phyloP scores from a whole-genome alignment of 495 filamentous ascomycete species.

The Tuber borchii region DNA sequence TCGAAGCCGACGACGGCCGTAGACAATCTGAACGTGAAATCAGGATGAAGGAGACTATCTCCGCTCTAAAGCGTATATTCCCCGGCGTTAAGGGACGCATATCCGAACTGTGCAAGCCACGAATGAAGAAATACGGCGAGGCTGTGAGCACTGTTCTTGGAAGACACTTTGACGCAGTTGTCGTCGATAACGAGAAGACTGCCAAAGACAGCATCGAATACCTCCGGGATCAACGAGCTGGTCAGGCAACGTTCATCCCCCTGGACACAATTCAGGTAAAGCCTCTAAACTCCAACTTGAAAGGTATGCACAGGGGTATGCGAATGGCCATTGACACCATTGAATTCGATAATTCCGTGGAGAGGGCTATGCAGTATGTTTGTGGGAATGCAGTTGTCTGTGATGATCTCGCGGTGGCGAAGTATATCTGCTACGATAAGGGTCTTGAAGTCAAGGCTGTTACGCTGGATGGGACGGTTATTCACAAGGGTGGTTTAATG shows the following conservation, averaged over 20 bases:
- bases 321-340: constrained; percentile 93
- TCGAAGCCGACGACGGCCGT: constrained; percentile 73
- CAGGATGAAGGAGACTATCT: constrained; percentile 68
- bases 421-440: constrained; percentile 78
- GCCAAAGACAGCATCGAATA: constrained; percentile 92
- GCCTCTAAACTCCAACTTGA: constrained; percentile 77
- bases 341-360: constrained; percentile 78
- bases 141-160: constrained; percentile 89
- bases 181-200: constrained; percentile 94
- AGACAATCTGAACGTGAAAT: constrained; percentile 77
- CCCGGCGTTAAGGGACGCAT: constrained; percentile 85
- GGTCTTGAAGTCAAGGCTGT: constrained; percentile 88
- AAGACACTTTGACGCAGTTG: constrained; percentile 83
- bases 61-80: constrained; percentile 80
- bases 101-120: constrained; percentile 87
- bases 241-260: constrained; percentile 85
- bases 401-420: constrained; percentile 76
- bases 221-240: constrained; percentile 76
- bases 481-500: constrained; percentile 96
- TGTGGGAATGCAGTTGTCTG: constrained; percentile 96
- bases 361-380: constrained; percentile 87
- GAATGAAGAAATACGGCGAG: constrained; percentile 90
- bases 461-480: constrained; percentile 82
- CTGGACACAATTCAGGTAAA: constrained; percentile 95
- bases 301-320: constrained; percentile 76